Conservation (phyloP, 176 grass and related monocot genomes). For the Luzula sylvatica region DNA sequence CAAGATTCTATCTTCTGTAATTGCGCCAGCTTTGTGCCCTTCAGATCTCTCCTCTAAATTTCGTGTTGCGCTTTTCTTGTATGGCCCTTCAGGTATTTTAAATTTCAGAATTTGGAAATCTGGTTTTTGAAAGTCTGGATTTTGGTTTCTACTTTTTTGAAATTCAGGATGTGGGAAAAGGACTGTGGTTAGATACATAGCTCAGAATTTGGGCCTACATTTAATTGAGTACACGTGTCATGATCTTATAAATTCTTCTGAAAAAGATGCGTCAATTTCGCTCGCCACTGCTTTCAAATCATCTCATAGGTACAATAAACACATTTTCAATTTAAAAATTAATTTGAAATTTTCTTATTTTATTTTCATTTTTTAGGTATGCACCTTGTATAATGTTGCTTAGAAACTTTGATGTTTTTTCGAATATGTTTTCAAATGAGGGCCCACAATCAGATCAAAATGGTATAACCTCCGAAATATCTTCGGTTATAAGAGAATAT, state of each 20-base stretch:
- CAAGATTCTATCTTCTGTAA: slow-evolving; percentile 63
- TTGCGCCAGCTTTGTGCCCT: slow-evolving; percentile 72
- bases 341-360: slow-evolving; percentile 7
- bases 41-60: slow-evolving; percentile 73
- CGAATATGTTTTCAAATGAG: slow-evolving; percentile 63
- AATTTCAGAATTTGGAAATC: slow-evolving; percentile 15
- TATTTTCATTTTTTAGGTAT: slow-evolving; percentile 55
- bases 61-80: slow-evolving; percentile 70
- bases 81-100: slow-evolving; percentile 43
- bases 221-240: slow-evolving; percentile 84
- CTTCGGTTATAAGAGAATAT: slow-evolving; percentile 66
- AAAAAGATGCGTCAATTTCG: slow-evolving; percentile 57
- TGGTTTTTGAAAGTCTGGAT: background rate
- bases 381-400: slow-evolving; percentile 83
- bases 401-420: slow-evolving; percentile 70
- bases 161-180: slow-evolving; percentile 73
- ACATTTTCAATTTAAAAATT: background rate
- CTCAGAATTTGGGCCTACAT: slow-evolving; percentile 62
- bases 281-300: slow-evolving; percentile 76
- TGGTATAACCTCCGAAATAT: slow-evolving; percentile 59
- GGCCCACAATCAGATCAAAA: slow-evolving; percentile 67
- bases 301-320: slow-evolving; percentile 46
- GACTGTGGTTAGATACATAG: slow-evolving; percentile 65
- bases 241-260: slow-evolving; percentile 64
- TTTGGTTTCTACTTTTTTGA: background rate